Evolutionary conservation across 1,284 basidiomycete species (phyloP).

Genomic region (Puccinia hordei): DNA sequence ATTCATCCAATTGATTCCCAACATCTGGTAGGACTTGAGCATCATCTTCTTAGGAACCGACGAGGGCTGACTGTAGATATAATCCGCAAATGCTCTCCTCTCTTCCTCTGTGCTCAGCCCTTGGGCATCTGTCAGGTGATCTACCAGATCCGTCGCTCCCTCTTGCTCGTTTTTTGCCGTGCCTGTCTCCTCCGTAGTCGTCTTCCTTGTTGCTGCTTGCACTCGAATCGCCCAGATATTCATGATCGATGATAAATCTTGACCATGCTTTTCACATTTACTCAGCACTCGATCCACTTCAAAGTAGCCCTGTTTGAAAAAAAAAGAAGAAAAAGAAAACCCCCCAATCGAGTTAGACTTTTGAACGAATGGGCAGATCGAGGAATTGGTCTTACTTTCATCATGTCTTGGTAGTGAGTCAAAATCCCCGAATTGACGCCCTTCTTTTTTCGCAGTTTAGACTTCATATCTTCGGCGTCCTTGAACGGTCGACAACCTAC

Average conservation of each 20-base stretch:
- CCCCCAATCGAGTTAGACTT: too few relatives aligned
- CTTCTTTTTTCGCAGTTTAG: slow-evolving; percentile 81
- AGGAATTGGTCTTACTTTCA: slow-evolving; percentile 64
- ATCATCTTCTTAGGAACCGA: slow-evolving; percentile 71
- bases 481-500: slow-evolving; percentile 78
- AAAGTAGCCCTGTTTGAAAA: slow-evolving; percentile 66
- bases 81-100: slow-evolving; percentile 60
- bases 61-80: slow-evolving; percentile 74
- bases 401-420: slow-evolving; percentile 83
- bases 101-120: slow-evolving; percentile 55
- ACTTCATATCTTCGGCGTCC: slow-evolving; percentile 74
- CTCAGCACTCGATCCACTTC: slow-evolving; percentile 86
- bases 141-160: slow-evolving; percentile 60
- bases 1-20: slow-evolving; percentile 97
- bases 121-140: slow-evolving; percentile 59
- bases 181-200: too few relatives aligned
- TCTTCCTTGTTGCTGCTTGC: not conserved
- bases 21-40: slow-evolving; percentile 93
- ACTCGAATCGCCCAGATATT: slow-evolving; percentile 69
- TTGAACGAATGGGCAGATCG: not conserved
- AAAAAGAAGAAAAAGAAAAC: too few relatives aligned
- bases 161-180: slow-evolving; percentile 58
- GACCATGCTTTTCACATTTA: slow-evolving; percentile 82
- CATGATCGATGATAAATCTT: slow-evolving; percentile 67
- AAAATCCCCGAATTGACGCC: slow-evolving; percentile 88